Base-by-base conservation (phyloP, 805 yeast genomes). In the Yamadazyma insecticola region DNA sequence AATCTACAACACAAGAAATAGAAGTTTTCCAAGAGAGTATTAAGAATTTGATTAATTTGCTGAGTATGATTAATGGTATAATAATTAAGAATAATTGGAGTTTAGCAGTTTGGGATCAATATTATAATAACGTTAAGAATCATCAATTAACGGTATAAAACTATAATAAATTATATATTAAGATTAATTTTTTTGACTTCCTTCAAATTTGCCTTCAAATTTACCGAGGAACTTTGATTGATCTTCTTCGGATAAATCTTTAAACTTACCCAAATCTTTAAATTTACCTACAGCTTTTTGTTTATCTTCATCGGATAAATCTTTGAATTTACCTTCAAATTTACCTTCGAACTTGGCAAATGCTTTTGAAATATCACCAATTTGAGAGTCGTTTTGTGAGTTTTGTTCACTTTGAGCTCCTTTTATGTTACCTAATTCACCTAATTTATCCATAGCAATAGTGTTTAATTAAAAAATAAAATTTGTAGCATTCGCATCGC, bases 1-100 rank as follows among this genome's bases (percentile, higher is more conserved):
- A 70, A 32, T 81, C 86, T 6, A 75, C 78, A n/a, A 72, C 78
- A 32, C 85, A 80, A 49, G 86, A 78, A 35, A 53, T 72, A 15
- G 87, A 79, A 44, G 70, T 67, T 36, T 67, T 66, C 32, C 68
- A 71, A 35, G 82, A 76, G 27, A 55, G 66, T 18, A 22, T 36
- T 30, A 34, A 35, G 33, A 35, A 32, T 33, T 32, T 42, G 37
- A 29, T 32, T 9, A 16, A 29, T 14, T 30, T 40, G 10, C 36
- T 30, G 23, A 31, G 21, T 13, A 20, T 21, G 11, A 24, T 40
- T 6, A 31, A 42, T 22, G 39, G 22, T 12, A 19, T 39, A 5
- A 13, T 38, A 29, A 14, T 28, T 5, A 35, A 34, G 24, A 31
- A 42, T 25, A 33, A 35, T 24, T 37, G 42, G 44, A 22, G 15